Conservation (phyloP, 148 eudicot genomes). For the Persicaria maculosa region DNA sequence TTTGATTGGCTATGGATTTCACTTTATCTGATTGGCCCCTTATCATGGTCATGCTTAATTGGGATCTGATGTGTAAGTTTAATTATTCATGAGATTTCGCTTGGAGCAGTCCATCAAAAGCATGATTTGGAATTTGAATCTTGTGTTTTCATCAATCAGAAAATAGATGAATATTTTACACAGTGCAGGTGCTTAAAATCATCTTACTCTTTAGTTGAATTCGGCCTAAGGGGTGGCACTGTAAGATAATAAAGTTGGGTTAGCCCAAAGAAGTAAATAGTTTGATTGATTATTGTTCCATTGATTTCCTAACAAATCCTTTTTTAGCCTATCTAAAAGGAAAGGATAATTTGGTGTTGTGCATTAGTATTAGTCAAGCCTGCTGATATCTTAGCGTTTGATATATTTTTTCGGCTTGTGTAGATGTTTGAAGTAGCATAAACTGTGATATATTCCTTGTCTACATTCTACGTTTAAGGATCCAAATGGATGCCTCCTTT, state of each 20-base stretch:
- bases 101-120: background rate
- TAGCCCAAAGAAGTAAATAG: background rate
- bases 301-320: background rate
- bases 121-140: background rate
- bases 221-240: background rate
- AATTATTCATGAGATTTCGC: background rate
- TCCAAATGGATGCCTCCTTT: background rate
- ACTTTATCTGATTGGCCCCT: background rate
- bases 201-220: background rate
- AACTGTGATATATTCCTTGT: background rate
- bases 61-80: background rate
- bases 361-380: background rate
- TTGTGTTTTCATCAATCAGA: no score
- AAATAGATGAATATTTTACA: no score
- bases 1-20: conserved; percentile 2
- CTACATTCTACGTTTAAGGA: background rate
- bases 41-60: background rate
- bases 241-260: background rate
- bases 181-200: background rate
- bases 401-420: background rate
- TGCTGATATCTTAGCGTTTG: background rate
- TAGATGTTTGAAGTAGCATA: conserved; percentile 4
- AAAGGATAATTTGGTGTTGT: background rate
- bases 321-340: background rate
- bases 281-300: background rate